These are phyloP conservation scores for Lupinus albus DNA, from an alignment of 306 rosid species.

Conservation along the genomic window DNA sequence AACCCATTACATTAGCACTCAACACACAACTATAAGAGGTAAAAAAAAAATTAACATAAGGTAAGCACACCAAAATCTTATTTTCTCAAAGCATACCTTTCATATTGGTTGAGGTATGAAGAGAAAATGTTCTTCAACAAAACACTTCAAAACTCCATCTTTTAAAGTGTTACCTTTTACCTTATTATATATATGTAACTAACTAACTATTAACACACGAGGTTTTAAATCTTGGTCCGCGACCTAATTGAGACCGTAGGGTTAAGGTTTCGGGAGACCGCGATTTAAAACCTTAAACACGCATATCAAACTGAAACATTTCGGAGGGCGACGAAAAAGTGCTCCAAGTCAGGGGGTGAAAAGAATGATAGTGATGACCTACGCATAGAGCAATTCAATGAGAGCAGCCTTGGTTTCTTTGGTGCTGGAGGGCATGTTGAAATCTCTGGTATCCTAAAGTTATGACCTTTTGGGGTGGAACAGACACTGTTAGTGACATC, in stretches of 20 bases:
- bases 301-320: conserved; percentile 71
- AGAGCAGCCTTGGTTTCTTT: conserved; percentile 67
- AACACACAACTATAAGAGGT: conserved; percentile 43
- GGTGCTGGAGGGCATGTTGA: conserved; percentile 90
- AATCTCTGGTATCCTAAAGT: conserved; percentile 74
- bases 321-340: conserved; percentile 59
- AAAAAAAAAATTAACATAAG: background rate
- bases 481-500: conserved; percentile 53
- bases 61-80: conserved; percentile 45
- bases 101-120: conserved; percentile 30
- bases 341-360: conserved; percentile 89
- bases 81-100: conserved; percentile 32
- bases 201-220: conserved; percentile 25
- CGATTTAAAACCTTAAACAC: conserved; percentile 4
- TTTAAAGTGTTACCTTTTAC: conserved; percentile 44
- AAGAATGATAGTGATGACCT: conserved; percentile 83
- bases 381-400: conserved; percentile 59
- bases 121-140: conserved; percentile 8
- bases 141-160: conserved; percentile 49
- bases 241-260: no score
- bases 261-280: no score
- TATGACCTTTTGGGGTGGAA: conserved; percentile 84
- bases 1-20: conserved; percentile 62
- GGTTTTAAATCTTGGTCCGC: no score
- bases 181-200: conserved; percentile 31